phyloP scores from a whole-genome alignment of 176 grass and related monocot species.

The Dactylis glomerata region DNA sequence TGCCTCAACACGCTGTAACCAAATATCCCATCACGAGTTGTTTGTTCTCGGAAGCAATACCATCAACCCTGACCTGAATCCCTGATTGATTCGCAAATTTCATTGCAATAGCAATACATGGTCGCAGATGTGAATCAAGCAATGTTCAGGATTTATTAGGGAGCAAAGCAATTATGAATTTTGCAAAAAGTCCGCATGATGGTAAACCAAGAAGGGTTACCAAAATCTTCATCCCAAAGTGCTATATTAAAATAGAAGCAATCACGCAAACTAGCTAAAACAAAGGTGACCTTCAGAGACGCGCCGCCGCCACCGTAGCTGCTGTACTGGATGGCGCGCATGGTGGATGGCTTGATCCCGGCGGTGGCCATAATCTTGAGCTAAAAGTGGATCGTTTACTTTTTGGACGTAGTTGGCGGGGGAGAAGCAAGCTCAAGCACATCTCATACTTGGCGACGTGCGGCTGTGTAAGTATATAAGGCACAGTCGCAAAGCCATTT shows the following conservation, averaged over 20 bases:
- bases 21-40: background rate
- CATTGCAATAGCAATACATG: background rate
- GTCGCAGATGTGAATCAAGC: background rate
- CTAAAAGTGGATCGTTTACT: background rate
- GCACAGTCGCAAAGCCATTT: background rate
- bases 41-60: background rate
- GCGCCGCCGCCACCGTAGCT: slow-evolving; percentile 42
- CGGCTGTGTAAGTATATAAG: background rate
- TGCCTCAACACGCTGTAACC: background rate
- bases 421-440: background rate
- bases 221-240: background rate
- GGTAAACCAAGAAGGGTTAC: background rate
- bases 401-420: background rate
- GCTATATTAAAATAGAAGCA: background rate
- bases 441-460: background rate
- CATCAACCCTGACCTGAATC: background rate
- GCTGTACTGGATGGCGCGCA: slow-evolving; percentile 50
- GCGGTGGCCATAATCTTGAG: background rate
- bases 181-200: background rate
- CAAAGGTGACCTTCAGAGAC: slow-evolving; percentile 37
- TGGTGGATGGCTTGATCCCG: slow-evolving; percentile 13
- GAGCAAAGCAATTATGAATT: background rate
- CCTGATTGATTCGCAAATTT: background rate
- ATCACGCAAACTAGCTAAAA: background rate
- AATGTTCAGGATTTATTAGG: background rate